phyloP scores from a whole-genome alignment of 768 basidiomycete genomes.

The Chalciporus piperatus region DNA sequence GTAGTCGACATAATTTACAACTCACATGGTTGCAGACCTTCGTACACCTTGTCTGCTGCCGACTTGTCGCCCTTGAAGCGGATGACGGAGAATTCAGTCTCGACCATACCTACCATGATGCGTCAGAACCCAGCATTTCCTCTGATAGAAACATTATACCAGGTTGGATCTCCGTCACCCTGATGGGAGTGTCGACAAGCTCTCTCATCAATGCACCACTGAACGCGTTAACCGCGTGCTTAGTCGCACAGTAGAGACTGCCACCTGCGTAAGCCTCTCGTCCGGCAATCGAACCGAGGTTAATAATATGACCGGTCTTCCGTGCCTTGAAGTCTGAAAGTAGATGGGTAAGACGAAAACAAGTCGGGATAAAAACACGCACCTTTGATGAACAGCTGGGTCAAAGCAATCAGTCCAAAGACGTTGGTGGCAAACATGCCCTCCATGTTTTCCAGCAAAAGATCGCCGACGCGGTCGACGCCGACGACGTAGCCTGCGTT shows the following conservation, averaged over 20 bases:
- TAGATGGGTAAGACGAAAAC: constrained; percentile 9
- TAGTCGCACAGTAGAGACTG: constrained; percentile 90
- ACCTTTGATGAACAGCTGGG: constrained; percentile 70
- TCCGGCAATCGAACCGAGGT: constrained; percentile 91
- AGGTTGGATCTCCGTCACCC: constrained; percentile 93
- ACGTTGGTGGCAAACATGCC: constrained; percentile 82
- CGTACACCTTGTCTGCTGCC: constrained; percentile 87
- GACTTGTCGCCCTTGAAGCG: constrained; percentile 83
- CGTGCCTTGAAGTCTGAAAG: constrained; percentile 70
- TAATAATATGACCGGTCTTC: constrained; percentile 86
- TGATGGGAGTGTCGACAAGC: constrained; percentile 87
- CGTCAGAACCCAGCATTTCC: neutral
- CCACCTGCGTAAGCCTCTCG: constrained; percentile 88
- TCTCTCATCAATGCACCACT: constrained; percentile 78
- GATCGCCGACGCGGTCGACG: constrained; percentile 80
- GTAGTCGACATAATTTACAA: constrained; percentile 4
- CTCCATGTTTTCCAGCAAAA: constrained; percentile 75
- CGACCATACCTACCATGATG: constrained; percentile 63
- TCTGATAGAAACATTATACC: constrained; percentile 42
- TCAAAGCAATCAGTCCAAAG: constrained; percentile 79
- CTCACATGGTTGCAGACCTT: constrained; percentile 83
- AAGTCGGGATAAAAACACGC: neutral
- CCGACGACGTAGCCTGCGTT: constrained; percentile 92
- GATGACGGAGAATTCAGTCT: constrained; percentile 90
- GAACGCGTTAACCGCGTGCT: constrained; percentile 85